Base-by-base conservation (phyloP, 2,329 filamentous ascomycete species). In the Penicillium griseofulvum region DNA sequence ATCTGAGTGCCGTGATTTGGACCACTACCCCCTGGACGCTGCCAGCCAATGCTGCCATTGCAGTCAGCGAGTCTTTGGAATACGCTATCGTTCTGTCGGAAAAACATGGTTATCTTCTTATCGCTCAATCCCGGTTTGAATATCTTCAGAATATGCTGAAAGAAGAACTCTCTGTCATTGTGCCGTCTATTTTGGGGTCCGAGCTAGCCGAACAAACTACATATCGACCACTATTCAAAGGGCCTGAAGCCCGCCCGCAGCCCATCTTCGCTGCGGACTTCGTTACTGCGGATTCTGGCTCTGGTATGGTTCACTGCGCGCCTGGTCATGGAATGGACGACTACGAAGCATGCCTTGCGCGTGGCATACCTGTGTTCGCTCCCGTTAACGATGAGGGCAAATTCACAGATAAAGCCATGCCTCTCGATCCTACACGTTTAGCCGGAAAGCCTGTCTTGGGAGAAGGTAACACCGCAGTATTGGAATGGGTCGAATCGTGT, bases 11-110 rank as follows among this genome's bases (percentile, higher is more conserved):
- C n/a, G 82, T 94, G n/a, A 90, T 97, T 49, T 99, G 94, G 94
- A 99, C 94, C 2, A 99, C 94, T 0, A 99, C 94, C 0, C 94
- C 94, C 0, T 99, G 94, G 94, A 99, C 94, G 0, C 78, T 99
- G 5, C 93, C 94, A 0, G 92, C 93, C 2, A 99, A 99, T 71
- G 86, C 85, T 68, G 92, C 90, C 0, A 91, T 99, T 70, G 92
- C 91, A 2, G 82, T 97, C 34, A 86, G 91, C 65, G 78, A 83
- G 7, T 85, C 89, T 37, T 75, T 97, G 57, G 78, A 85, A 41
- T 99, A 97, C 70, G 80, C 80, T 4, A 73, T 96, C 19, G 77
- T 95, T 36, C 77, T 80, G 52, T 78, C 82, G 1, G 78, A 78
- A 0, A 71, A 71, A 0, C 79, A 86, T 61, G 84, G 82, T 10